Conservation (phyloP, 1,139 yeast species). For the Protomyces gravidus region DNA sequence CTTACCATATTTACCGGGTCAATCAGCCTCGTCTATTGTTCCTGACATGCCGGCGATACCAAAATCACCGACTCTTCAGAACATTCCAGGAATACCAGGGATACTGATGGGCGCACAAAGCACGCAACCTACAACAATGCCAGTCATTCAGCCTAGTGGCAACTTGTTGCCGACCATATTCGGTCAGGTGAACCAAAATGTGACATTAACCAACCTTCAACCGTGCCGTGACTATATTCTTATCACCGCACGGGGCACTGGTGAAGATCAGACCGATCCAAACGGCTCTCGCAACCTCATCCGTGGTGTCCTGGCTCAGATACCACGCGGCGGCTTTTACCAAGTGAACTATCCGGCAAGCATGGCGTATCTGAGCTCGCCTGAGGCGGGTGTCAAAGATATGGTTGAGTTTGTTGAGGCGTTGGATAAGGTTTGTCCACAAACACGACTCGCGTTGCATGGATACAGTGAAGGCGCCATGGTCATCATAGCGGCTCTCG, state of each 20-base stretch:
- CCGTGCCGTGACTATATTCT: slow-evolving; percentile 16
- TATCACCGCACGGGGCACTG: slow-evolving; percentile 19
- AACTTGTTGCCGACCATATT: background rate
- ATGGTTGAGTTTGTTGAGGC: slow-evolving; percentile 3
- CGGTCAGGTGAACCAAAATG: background rate
- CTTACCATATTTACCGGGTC: background rate
- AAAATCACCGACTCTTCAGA: background rate
- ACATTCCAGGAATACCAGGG: background rate
- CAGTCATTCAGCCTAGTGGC: background rate
- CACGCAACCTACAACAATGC: background rate
- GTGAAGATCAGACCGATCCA: slow-evolving; percentile 13
- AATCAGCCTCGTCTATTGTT: background rate
- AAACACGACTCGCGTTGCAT: slow-evolving; percentile 1
- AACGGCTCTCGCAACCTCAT: slow-evolving; percentile 6
- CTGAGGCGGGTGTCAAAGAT: slow-evolving; percentile 18
- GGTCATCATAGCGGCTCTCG: slow-evolving; percentile 11
- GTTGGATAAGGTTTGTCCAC: slow-evolving; percentile 8
- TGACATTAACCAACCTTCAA: background rate
- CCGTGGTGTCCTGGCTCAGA: slow-evolving; percentile 2
- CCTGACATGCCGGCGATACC: background rate
- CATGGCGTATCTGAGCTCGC: slow-evolving; percentile 3
- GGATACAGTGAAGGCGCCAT: slow-evolving; percentile 25
- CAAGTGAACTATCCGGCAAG: slow-evolving; percentile 19
- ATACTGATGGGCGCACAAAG: too few species aligned
- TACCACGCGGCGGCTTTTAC: slow-evolving; percentile 14